phyloP scores from a whole-genome alignment of 768 basidiomycete species.

The Termitomyces sp. region DNA sequence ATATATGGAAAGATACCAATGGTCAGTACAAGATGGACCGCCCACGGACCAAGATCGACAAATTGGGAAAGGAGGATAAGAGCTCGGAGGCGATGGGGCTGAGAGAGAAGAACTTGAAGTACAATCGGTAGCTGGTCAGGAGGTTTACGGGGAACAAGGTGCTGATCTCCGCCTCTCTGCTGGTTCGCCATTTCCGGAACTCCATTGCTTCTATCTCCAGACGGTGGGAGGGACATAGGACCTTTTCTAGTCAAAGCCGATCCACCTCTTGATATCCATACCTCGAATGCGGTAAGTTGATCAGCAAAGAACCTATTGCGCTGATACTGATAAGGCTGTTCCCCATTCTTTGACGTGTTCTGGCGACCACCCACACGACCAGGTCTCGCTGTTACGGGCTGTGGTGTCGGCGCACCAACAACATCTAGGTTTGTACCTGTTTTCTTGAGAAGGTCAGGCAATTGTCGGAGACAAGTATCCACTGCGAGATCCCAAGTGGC shows the following conservation, averaged over 20 bases:
- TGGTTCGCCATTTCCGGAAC: constrained; percentile 9
- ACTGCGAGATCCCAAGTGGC: constrained; percentile 97
- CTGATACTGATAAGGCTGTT: constrained; percentile 64
- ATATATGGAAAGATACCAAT: constrained; percentile 99
- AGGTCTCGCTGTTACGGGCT: constrained; percentile 27
- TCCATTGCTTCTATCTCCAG: constrained; percentile 25
- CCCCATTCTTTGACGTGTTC: constrained; percentile 20
- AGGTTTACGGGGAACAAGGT: constrained; percentile 81
- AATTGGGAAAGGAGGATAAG: constrained; percentile 96
- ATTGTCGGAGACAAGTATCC: constrained; percentile 87
- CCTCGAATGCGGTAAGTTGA: constrained; percentile 94
- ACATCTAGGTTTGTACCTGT: constrained; percentile 19
- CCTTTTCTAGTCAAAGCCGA: constrained; percentile 77
- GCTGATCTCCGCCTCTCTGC: constrained; percentile 24
- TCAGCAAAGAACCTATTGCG: constrained; percentile 94
- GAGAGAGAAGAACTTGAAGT: constrained; percentile 93
- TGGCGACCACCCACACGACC: constrained; percentile 33
- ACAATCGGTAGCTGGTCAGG: constrained; percentile 98
- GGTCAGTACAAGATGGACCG: constrained; percentile 89
- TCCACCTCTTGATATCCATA: constrained; percentile 95
- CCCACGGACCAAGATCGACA: constrained; percentile 98
- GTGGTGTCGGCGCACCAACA: constrained; percentile 15
- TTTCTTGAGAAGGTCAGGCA: constrained; percentile 73
- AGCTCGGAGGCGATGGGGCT: constrained; percentile 91
- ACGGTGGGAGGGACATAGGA: constrained; percentile 63